Evolutionary conservation across 2,329 filamentous ascomycete species (phyloP), one percentile per base, ranked within the genome.

Genomic region (Parascedosporium putredinis): DNA sequence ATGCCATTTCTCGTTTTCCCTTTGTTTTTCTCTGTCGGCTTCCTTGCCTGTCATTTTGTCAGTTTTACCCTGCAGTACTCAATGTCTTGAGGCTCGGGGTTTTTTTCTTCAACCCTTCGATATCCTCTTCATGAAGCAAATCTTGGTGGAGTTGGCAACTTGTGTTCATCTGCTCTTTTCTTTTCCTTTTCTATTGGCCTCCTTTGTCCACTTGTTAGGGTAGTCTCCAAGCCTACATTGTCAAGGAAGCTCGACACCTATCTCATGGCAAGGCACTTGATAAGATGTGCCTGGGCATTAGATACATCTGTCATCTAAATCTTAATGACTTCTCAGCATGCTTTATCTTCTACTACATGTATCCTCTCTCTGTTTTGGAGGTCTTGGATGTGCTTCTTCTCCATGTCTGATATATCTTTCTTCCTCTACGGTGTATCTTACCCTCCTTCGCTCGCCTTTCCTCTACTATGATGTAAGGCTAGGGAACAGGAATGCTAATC

Each of bases 91-190:
- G 18, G 24, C 45, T 27, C 25, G 40, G 25, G 22, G 34, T 49
- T 43, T 44, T 7, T 31, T 47, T 40, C 38, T 50, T 36, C n/a
- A n/a, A n/a, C n/a, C n/a, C 38, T 42, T 42, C 18, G 12, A 42
- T 42, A 42, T 42, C 20, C 38, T 42, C 38, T 42, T 42, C 20
- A 42, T 24, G 38, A 42, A 42, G 38, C 38, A 31, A 47, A 47
- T 22, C 45, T 23, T 29, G 45, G 45, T 34, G 27, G 45, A 47
- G 33, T 33, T 34, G 18, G 27, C 9, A 47, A 20, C 18, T 36
- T 12, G 27, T 20, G 24, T 36, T 23, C 27, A 33, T 47, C 45
- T 44, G 20, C 27, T 42, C 12, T 42, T 42, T 20, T 42, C 12
- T 7, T 20, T 9, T 22, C 16, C 23, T 16, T 10, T 20, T 6